Evolutionary conservation across 176 grass and related monocot species (phyloP), one percentile per base, ranked within the genome.

Genomic region (Typha latifolia): DNA sequence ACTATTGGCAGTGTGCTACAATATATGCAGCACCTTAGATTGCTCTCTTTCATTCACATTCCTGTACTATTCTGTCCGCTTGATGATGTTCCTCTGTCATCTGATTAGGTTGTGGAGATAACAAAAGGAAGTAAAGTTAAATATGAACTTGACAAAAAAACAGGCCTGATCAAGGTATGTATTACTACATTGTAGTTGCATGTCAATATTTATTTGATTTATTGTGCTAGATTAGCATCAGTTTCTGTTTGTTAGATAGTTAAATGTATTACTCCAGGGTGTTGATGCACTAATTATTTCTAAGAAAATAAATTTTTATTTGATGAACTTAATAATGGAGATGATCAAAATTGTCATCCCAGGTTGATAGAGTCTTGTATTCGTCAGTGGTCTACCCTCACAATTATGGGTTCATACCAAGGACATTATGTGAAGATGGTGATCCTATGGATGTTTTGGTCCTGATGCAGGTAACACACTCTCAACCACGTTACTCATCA

Each of bases 61-160:
- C 18, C 10, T 59, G 20, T 59, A 59, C 3, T 59, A 16, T 22
- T 2, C n/a, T 9, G n/a, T 59, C 18, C 9, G 16, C 20, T 19
- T 2, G 20, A 59, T 59, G 20, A 59, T 70, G 20, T 47, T 48
- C 14, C 1, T 32, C 22, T 62, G 9, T 22, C n/a, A 26, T 29
- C 19, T 84, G 10, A 51, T 12, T 14, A 90, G 86, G 86, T 90
- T 63, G 82, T 90, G 71, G 82, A 90, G 86, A 90, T 85, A 76
- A 82, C 86, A 5, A 90, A 90, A 69, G 86, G 86, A 74, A 90
- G 86, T 53, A 85, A 90, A 90, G 82, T 90, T 20, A 90, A 90
- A 70, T 90, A 90, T 77, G 86, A 89, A 69, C 86, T 90, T 77
- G 86, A 90, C 75, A 90, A 90, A 68, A 90, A 89, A 79, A 90